A percentile compares a stretch with the other conserved stretches of the same genome.
These are phyloP conservation scores for Hyaloraphidium curvatum DNA, from an alignment of 192 early-diverging fungal genomes.

Conservation along the genomic window DNA sequence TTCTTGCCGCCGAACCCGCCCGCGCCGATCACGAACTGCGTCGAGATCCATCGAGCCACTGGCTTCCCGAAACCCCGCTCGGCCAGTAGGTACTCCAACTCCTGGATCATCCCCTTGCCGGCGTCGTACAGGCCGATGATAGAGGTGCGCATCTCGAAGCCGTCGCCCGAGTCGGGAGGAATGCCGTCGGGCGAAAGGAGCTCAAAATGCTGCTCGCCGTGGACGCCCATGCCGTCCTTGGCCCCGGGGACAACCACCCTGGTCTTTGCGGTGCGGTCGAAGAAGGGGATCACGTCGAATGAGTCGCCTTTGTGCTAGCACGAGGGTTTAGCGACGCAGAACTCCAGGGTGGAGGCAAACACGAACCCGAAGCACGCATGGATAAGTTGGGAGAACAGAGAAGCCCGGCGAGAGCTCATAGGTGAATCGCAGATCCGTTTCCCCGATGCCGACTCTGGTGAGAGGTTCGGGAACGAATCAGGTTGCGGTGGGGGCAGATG, in stretches of 20 bases:
- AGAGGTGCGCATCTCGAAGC: conserved; percentile 30
- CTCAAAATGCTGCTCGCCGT: conserved; percentile 54
- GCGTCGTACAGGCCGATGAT: conserved; percentile 53
- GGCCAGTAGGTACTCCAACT: neutral
- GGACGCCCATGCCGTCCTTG: no score
- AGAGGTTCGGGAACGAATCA: no score
- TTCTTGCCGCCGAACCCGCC: conserved; percentile 68
- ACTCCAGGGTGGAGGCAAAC: no score
- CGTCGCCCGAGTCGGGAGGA: conserved; percentile 35
- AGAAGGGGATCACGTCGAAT: no score
- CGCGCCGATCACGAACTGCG: conserved; percentile 69
- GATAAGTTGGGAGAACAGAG: conserved; percentile 49
- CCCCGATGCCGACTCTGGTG: conserved; percentile 23
- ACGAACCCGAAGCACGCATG: conserved; percentile 38
- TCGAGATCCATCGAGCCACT: no score
- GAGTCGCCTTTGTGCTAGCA: no score
- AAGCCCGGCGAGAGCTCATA: conserved; percentile 56
- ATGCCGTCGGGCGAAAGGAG: conserved; percentile 24
- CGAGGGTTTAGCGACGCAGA: no score
- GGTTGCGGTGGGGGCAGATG: no score
- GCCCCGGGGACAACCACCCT: no score
- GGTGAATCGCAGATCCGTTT: conserved; percentile 29
- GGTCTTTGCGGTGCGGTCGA: no score
- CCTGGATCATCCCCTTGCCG: conserved; percentile 52
- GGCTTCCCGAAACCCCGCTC: no score